Evolutionary conservation across 768 basidiomycete genomes (phyloP).

Genomic region (Lactarius evosmus): DNA sequence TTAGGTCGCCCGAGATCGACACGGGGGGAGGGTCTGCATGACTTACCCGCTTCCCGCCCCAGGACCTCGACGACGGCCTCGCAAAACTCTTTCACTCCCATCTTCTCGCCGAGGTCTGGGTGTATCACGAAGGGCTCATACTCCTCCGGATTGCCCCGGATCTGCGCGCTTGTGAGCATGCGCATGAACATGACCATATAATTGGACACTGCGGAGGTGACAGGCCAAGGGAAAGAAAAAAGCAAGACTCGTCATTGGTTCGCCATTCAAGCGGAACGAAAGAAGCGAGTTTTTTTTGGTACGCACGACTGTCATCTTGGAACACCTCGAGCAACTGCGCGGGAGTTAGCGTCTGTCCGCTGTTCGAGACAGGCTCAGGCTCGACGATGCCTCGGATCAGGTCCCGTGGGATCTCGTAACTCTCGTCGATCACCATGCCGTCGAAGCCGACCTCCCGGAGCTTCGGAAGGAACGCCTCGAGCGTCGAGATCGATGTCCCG

Average conservation of each 20-base stretch:
- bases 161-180: conserved; percentile 78
- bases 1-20: background rate
- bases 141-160: conserved; percentile 57
- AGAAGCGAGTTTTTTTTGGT: conserved; percentile 41
- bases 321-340: conserved; percentile 49
- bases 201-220: conserved; percentile 49
- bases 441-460: conserved; percentile 64
- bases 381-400: conserved; percentile 48
- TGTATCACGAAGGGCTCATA: conserved; percentile 75
- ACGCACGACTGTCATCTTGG: conserved; percentile 36
- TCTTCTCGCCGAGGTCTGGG: conserved; percentile 60
- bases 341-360: conserved; percentile 36
- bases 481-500: conserved; percentile 46
- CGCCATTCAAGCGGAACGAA: conserved; percentile 21
- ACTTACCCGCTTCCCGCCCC: conserved; percentile 70
- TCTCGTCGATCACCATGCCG: conserved; percentile 67
- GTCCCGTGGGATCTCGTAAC: conserved; percentile 58
- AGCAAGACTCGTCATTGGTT: background rate
- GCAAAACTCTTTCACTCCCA: conserved; percentile 67
- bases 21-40: background rate
- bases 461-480: conserved; percentile 48
- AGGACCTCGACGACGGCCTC: conserved; percentile 70
- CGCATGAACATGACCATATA: conserved; percentile 78
- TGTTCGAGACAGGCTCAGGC: conserved; percentile 31
- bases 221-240: background rate